Evolutionary conservation across 805 yeast species (phyloP).

Genomic region (Kodamaea lidongshanica): DNA sequence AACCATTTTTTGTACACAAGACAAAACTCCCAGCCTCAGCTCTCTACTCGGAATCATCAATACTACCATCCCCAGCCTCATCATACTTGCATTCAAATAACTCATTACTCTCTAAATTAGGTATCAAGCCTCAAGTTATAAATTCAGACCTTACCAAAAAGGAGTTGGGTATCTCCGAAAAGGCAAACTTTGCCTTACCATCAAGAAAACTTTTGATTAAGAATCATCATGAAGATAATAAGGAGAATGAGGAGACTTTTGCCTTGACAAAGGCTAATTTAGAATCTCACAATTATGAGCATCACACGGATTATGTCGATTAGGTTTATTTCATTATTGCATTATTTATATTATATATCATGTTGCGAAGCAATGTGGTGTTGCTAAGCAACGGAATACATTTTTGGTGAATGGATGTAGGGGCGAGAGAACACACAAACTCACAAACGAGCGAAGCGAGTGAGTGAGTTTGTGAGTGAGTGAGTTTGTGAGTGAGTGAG

Average conservation of each 20-base stretch:
- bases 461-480: too few species aligned
- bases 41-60: slow-evolving; percentile 30
- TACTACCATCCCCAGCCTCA: slow-evolving; percentile 20
- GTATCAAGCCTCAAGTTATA: slow-evolving; percentile 38
- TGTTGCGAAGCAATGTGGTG: too few species aligned
- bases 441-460: not conserved
- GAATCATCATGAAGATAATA: slow-evolving; percentile 12
- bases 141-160: slow-evolving; percentile 22
- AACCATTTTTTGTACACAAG: slow-evolving; percentile 18
- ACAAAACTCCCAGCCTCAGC: slow-evolving; percentile 26
- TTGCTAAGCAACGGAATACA: too few species aligned
- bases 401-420: too few species aligned
- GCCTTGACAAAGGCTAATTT: slow-evolving; percentile 28
- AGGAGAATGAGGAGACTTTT: slow-evolving; percentile 13
- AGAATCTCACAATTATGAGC: slow-evolving; percentile 16
- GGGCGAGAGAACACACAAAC: not conserved
- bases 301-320: slow-evolving; percentile 9
- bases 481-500: too few species aligned
- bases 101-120: slow-evolving; percentile 32
- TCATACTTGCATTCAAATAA: slow-evolving; percentile 31
- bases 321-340: slow-evolving; percentile 3
- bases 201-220: slow-evolving; percentile 4
- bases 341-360: not conserved
- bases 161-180: slow-evolving; percentile 8
- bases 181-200: slow-evolving; percentile 4